phyloP scores from a whole-genome alignment of 176 grass and related monocot genomes.

The Triticum timopheevii region DNA sequence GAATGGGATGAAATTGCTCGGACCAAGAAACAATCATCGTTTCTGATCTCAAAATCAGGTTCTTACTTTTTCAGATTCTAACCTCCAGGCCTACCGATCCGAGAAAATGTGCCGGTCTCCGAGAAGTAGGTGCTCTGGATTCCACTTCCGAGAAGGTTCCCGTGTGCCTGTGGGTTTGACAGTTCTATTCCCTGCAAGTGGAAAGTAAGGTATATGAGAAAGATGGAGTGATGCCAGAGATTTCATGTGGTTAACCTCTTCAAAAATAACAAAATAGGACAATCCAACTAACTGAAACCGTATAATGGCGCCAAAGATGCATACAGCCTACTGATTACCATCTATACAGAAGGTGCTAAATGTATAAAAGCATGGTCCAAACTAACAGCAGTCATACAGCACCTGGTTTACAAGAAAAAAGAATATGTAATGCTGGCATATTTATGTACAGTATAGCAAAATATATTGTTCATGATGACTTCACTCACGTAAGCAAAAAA shows the following conservation, averaged over 20 bases:
- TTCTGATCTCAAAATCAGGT: not conserved
- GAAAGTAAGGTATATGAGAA: not conserved
- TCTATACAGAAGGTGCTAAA: not conserved
- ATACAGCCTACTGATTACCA: not conserved
- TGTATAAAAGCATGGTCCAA: not conserved
- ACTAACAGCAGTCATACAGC: not conserved
- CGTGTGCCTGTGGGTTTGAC: conserved; percentile 53
- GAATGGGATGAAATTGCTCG: not conserved
- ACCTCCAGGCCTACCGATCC: conserved; percentile 35
- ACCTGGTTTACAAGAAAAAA: not conserved
- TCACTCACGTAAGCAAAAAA: not conserved
- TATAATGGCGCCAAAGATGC: not conserved
- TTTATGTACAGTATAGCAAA: not conserved
- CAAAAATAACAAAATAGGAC: not conserved
- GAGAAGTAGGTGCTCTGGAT: conserved; percentile 76
- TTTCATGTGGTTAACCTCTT: not conserved
- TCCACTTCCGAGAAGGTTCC: conserved; percentile 49
- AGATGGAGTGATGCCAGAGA: not conserved
- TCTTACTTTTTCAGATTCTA: not conserved
- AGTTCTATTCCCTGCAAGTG: conserved; percentile 59
- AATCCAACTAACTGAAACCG: not conserved
- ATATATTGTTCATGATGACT: not conserved
- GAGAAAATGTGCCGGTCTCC: conserved; percentile 60
- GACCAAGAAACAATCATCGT: not conserved
- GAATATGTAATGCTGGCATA: not conserved